phyloP scores from a whole-genome alignment of 495 filamentous ascomycete genomes.

The Aspergillus haitiensis region DNA sequence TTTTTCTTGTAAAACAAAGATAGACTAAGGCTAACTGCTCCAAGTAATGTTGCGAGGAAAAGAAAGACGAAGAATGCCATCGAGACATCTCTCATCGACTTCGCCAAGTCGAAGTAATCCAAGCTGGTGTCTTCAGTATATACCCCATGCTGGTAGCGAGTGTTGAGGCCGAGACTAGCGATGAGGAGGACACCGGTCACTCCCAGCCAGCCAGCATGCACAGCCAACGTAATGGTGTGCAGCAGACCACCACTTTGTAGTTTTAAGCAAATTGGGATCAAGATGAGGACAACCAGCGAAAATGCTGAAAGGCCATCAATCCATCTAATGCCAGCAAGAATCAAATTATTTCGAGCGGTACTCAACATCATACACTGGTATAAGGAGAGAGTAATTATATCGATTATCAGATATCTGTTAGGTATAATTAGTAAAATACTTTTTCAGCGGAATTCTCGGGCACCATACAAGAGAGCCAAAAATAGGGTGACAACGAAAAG shows the following conservation, averaged over 20 bases:
- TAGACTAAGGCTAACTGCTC: slow-evolving; percentile 13
- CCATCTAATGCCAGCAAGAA: slow-evolving; percentile 11
- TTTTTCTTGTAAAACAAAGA: slow-evolving; percentile 11
- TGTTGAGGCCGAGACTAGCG: slow-evolving; percentile 10
- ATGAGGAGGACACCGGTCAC: slow-evolving; percentile 18
- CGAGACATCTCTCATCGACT: not conserved
- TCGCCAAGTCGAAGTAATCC: not conserved
- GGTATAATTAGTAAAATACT: not conserved
- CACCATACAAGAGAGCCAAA: slow-evolving; percentile 18
- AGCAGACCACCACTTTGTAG: slow-evolving; percentile 12
- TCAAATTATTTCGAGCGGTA: not conserved
- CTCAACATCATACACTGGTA: slow-evolving; percentile 18
- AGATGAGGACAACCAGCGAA: slow-evolving; percentile 16
- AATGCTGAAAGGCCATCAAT: slow-evolving; percentile 9
- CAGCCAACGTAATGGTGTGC: slow-evolving; percentile 10
- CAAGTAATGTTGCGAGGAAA: slow-evolving; percentile 19
- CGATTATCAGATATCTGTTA: slow-evolving; percentile 12
- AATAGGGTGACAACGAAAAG: slow-evolving; percentile 13
- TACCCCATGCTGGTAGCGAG: slow-evolving; percentile 3
- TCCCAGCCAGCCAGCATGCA: slow-evolving; percentile 10
- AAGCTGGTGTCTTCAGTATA: not conserved
- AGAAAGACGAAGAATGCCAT: slow-evolving; percentile 18
- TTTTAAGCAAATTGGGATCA: slow-evolving; percentile 21
- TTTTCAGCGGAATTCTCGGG: not conserved
- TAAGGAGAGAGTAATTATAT: slow-evolving; percentile 16